Evolutionary conservation across 176 grass and related monocot genomes (phyloP).

Genomic region (Melocanna baccifera): DNA sequence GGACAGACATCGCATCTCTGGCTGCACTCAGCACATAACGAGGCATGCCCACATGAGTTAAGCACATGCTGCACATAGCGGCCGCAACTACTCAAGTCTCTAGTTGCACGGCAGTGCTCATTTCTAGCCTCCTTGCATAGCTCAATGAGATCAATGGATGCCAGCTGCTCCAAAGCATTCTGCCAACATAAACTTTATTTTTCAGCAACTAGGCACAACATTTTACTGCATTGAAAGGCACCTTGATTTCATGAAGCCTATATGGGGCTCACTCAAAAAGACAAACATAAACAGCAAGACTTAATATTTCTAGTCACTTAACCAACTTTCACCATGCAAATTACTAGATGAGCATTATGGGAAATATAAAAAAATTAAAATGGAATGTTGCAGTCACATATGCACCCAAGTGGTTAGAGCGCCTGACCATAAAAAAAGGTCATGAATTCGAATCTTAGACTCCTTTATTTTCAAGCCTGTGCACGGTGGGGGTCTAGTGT

Average conservation of each 20-base stretch:
- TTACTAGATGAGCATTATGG: neutral
- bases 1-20: conserved; percentile 87
- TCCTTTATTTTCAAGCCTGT: neutral
- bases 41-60: conserved; percentile 81
- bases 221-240: neutral
- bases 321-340: neutral
- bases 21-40: conserved; percentile 87
- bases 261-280: neutral
- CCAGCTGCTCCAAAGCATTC: conserved; percentile 90
- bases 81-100: conserved; percentile 92
- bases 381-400: neutral
- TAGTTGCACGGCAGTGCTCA: conserved; percentile 79
- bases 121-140: conserved; percentile 89
- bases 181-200: conserved; percentile 37
- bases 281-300: neutral
- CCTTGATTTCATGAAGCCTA: neutral
- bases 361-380: neutral
- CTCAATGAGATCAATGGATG: conserved; percentile 80
- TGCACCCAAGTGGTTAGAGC: neutral
- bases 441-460: neutral
- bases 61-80: conserved; percentile 78
- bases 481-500: neutral
- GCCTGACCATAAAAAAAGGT: neutral
- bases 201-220: conserved; percentile 5
- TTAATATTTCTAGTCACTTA: neutral